Percentiles rank a stretch among this genome's conserved stretches.
These are phyloP conservation scores for Melaleuca quinquenervia DNA, from an alignment of 345 rosid genomes.

Conservation along the genomic window DNA sequence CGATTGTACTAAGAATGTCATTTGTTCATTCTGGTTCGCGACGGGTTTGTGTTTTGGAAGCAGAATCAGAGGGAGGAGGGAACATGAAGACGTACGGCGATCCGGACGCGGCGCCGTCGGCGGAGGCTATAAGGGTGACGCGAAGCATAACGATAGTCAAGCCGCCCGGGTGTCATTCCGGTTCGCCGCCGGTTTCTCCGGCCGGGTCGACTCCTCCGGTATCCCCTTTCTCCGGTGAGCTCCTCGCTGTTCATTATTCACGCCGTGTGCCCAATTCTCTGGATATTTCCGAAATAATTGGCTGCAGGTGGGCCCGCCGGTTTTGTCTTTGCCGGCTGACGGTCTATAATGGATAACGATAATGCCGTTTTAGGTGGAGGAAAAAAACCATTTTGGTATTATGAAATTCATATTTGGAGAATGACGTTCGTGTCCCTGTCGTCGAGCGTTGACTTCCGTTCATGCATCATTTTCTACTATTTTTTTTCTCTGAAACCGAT, in stretches of 20 bases:
- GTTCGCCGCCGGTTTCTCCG: constrained; percentile 77
- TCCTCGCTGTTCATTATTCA: not conserved
- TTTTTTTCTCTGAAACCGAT: not conserved
- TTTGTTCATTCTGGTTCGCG: not conserved
- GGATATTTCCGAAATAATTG: not conserved
- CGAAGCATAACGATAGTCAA: constrained; percentile 81
- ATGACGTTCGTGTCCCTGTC: constrained; percentile 6
- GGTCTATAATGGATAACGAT: not conserved
- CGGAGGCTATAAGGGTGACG: constrained; percentile 50
- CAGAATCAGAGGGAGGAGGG: constrained; percentile 58
- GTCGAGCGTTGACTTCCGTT: not conserved
- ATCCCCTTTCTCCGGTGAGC: constrained; percentile 86
- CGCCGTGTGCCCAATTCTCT: not conserved
- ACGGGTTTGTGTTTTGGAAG: not conserved
- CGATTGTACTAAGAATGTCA: not conserved
- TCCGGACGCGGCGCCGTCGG: constrained; percentile 11
- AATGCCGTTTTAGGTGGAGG: not conserved
- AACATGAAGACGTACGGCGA: constrained; percentile 36
- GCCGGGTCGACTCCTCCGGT: constrained; percentile 81
- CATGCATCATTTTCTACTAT: not conserved
- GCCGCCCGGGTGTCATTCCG: constrained; percentile 72
- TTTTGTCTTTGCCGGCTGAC: not conserved
- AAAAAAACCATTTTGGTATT: not conserved
- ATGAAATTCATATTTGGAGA: not conserved
- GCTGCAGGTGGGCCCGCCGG: not conserved